phyloP scores from a whole-genome alignment of 768 basidiomycete genomes.

The Mycena kentingensis region DNA sequence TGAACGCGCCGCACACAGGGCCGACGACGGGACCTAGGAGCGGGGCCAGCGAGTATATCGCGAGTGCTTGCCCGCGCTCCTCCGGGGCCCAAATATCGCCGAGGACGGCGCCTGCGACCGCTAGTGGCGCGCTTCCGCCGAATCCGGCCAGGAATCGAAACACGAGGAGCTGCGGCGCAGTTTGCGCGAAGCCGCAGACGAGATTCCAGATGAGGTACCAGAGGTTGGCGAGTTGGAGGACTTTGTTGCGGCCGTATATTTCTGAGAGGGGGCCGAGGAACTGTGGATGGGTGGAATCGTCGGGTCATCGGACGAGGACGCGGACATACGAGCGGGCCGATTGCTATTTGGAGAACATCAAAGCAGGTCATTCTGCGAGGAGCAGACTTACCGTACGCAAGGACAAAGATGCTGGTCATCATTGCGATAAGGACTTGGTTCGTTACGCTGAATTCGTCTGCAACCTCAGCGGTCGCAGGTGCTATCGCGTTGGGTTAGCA shows the following conservation, averaged over 20 bases:
- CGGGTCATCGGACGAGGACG: no score
- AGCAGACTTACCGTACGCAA: constrained; percentile 55
- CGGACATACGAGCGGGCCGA: constrained; percentile 49
- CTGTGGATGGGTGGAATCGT: constrained; percentile 24
- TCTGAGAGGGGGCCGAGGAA: constrained; percentile 67
- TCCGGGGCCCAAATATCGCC: constrained; percentile 42
- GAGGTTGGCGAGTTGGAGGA: constrained; percentile 7
- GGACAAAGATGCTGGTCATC: constrained; percentile 59
- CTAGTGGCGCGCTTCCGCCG: constrained; percentile 55
- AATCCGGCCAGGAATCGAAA: constrained; percentile 58
- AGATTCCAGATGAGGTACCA: constrained; percentile 44
- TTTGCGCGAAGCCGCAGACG: constrained; percentile 49
- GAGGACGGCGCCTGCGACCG: constrained; percentile 48
- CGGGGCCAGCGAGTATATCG: constrained; percentile 46
- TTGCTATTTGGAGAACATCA: constrained; percentile 36
- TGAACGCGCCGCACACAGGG: constrained; percentile 42
- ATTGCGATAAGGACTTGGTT: constrained; percentile 52
- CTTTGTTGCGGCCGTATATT: constrained; percentile 38
- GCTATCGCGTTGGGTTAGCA: no score
- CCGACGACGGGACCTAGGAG: constrained; percentile 47
- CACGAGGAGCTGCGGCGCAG: constrained; percentile 44
- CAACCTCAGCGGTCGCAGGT: constrained; percentile 58
- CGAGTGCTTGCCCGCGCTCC: constrained; percentile 43
- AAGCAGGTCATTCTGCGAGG: neutral
- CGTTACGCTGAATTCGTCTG: constrained; percentile 55